These are phyloP conservation scores for Lactarius pseudohatsudake DNA, from an alignment of 768 basidiomycete species.

Conservation along the genomic window DNA sequence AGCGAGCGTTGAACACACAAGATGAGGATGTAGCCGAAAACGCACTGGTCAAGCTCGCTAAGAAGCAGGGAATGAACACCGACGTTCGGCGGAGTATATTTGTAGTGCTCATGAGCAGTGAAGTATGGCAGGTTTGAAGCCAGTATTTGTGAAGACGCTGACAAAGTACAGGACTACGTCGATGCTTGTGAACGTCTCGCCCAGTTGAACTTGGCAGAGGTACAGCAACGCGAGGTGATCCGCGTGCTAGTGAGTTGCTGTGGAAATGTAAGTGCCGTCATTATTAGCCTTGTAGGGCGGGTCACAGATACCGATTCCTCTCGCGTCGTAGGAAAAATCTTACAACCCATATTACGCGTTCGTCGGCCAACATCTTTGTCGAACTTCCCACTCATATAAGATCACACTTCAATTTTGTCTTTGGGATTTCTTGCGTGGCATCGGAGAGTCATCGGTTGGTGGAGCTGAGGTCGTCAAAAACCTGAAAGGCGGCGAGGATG, in stretches of 20 bases:
- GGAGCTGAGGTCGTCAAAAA: constrained; percentile 76
- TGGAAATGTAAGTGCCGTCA: constrained; percentile 64
- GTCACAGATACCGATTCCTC: constrained; percentile 9
- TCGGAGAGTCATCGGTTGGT: constrained; percentile 82
- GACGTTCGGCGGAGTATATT: constrained; percentile 91
- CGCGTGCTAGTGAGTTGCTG: constrained; percentile 91
- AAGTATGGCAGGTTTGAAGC: constrained; percentile 51
- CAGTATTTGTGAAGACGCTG: not conserved
- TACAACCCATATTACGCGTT: constrained; percentile 98
- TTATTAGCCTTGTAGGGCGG: constrained; percentile 6
- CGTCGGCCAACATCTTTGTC: constrained; percentile 80
- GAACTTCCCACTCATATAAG: constrained; percentile 76
- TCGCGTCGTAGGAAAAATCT: constrained; percentile 63
- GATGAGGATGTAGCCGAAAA: constrained; percentile 38
- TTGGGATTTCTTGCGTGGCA: constrained; percentile 94
- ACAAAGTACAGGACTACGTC: constrained; percentile 74
- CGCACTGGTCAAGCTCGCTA: constrained; percentile 73
- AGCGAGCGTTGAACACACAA: constrained; percentile 32
- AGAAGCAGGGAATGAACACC: constrained; percentile 98
- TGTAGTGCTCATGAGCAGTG: constrained; percentile 92
- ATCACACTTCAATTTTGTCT: constrained; percentile 93
- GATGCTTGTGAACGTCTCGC: constrained; percentile 91
- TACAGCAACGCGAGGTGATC: constrained; percentile 94
- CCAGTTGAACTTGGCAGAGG: constrained; percentile 78
- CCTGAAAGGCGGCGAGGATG: constrained; percentile 46